Evolutionary conservation across 257 asterid genomes (phyloP), one percentile per base, ranked within the genome.

Genomic region (Plantago ovata): DNA sequence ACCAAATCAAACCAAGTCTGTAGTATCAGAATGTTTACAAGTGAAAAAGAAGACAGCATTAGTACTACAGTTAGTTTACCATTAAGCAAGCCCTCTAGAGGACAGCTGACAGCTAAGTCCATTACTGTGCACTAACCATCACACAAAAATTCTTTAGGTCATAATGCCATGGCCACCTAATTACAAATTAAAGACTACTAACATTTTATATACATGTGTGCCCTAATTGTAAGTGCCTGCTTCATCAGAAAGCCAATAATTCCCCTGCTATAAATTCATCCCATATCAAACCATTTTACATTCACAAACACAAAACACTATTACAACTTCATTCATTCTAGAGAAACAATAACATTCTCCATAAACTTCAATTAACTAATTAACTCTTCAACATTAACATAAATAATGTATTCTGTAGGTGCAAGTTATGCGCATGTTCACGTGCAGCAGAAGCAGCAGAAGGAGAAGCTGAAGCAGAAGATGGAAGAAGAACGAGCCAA

Each of bases 341-440:
- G 36, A 1, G 36, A 28, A 28, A 28, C 36, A 28, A 28, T 28
- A 28, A 28, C 36, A 28, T 28, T 28, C 36, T 28, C 36, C 7
- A 28, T 4, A 28, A 28, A 28, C 36, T 19, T 2, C 2, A 18
- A 4, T 16, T 4, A 18, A 14, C 7, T 39, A 9, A 19, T 18
- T 18, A 19, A 20, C n/a, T 56, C 43, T 12, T 56, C 18, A 7
- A 38, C n/a, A n/a, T 28, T 28, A 8, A 28, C 22, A n/a, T n/a
- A n/a, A n/a, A n/a, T n/a, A n/a, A 74, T 74, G 79, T 65, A 70
- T 43, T 74, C 79, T 43, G 69, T 21, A 7, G 79, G 79, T 10
- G 64, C 69, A 24, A 69, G 69, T 60, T 74, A 65, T 47, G 79
- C 73, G 0, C 19, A 62, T 20, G 38, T 69, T 66, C 50, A 62